These are phyloP conservation scores for Penicillium sp. DNA, from an alignment of 2,329 filamentous ascomycete species.

Conservation along the genomic window DNA sequence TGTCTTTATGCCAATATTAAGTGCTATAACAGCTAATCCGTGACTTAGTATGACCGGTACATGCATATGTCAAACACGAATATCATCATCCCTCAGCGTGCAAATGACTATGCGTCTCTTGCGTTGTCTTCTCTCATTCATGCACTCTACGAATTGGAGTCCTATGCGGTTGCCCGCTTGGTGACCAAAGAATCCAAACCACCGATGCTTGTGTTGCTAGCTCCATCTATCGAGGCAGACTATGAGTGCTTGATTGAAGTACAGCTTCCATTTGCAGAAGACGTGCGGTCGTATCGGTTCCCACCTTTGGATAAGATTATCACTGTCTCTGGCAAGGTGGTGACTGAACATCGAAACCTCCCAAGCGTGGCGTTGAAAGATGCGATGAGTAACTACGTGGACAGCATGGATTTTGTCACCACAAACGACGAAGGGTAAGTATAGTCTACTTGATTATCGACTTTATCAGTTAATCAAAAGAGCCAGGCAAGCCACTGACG, in stretches of 20 bases:
- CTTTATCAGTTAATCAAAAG: constrained; percentile 5
- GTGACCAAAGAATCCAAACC: constrained; percentile 76
- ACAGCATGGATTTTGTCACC: constrained; percentile 76
- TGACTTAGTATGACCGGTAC: constrained; percentile 64
- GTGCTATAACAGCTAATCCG: neutral
- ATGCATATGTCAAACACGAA: constrained; percentile 74
- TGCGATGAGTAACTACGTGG: constrained; percentile 85
- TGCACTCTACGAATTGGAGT: constrained; percentile 73
- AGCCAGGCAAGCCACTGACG: constrained; percentile 52
- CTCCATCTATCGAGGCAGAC: constrained; percentile 67
- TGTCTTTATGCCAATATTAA: constrained; percentile 11
- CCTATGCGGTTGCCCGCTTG: constrained; percentile 75
- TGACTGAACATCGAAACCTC: constrained; percentile 75
- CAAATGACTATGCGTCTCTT: constrained; percentile 71
- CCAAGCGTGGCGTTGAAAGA: constrained; percentile 64
- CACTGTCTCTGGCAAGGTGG: constrained; percentile 70
- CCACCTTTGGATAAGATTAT: constrained; percentile 79
- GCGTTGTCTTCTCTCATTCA: constrained; percentile 84
- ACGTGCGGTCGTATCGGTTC: constrained; percentile 81
- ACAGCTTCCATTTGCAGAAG: constrained; percentile 85
- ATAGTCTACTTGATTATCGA: neutral
- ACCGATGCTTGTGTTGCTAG: constrained; percentile 67
- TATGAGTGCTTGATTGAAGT: constrained; percentile 83
- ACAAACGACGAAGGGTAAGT: constrained; percentile 65
- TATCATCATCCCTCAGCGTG: constrained; percentile 66